Evolutionary conservation across 371 early-diverging fungal genomes (phyloP).

Genomic region (Catenaria anguillulae): DNA sequence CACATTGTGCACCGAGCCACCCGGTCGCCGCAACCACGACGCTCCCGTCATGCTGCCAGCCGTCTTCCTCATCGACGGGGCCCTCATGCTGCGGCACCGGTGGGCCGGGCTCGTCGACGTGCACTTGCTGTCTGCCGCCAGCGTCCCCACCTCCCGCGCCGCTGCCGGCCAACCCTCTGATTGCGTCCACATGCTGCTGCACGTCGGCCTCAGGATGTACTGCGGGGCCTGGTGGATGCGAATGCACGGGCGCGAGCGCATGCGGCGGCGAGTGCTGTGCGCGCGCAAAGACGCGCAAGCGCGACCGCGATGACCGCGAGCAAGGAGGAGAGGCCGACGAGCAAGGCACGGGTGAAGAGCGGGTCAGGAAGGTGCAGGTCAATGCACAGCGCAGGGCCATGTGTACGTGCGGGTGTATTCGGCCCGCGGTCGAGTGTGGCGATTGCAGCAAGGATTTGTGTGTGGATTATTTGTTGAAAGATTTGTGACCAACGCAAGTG

Average conservation of each 20-base stretch:
- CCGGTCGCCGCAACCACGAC: no score
- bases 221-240: background rate
- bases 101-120: background rate
- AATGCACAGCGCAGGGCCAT: background rate
- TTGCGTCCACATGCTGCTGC: background rate
- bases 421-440: background rate
- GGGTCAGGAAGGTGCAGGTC: background rate
- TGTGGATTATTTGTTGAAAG: background rate
- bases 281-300: background rate
- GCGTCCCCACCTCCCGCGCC: no score
- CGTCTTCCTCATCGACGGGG: background rate
- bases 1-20: no score
- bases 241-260: background rate
- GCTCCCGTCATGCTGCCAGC: background rate
- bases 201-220: background rate
- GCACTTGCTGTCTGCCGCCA: no score
- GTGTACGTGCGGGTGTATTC: background rate
- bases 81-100: background rate
- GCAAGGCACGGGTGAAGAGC: background rate
- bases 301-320: background rate
- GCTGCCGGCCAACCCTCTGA: background rate
- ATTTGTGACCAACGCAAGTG: no score
- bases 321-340: background rate
- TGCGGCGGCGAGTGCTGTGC: background rate
- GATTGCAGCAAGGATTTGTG: background rate